These are phyloP conservation scores for Rhodotorula sp. DNA, from an alignment of 1,284 basidiomycete genomes.

Conservation along the genomic window DNA sequence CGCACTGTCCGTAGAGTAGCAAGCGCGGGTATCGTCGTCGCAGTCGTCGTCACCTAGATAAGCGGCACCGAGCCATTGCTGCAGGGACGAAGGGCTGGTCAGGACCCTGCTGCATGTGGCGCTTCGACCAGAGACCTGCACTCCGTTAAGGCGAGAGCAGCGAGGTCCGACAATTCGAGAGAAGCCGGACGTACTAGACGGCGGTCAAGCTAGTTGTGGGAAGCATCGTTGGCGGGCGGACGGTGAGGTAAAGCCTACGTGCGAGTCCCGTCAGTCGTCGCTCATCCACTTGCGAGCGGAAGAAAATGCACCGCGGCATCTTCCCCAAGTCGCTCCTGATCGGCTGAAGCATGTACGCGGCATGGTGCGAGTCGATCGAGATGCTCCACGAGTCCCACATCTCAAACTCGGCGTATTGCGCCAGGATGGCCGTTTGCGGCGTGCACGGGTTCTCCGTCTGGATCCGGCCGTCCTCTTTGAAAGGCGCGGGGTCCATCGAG, in stretches of 20 bases:
- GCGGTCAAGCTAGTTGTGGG: constrained; percentile 36
- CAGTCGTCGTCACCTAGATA: background rate
- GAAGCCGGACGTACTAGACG: constrained; percentile 14
- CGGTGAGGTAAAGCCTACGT: constrained; percentile 33
- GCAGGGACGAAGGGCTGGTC: background rate
- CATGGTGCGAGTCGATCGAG: constrained; percentile 60
- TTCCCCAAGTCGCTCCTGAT: constrained; percentile 64
- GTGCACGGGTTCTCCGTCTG: constrained; percentile 89
- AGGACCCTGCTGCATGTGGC: background rate
- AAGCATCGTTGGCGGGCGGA: constrained; percentile 42
- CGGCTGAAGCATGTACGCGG: constrained; percentile 64
- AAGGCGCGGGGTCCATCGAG: constrained; percentile 55
- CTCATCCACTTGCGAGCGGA: too few relatives aligned
- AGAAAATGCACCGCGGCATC: constrained; percentile 37
- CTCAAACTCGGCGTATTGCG: constrained; percentile 63
- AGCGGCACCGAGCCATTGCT: constrained; percentile 13
- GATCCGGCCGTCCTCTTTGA: constrained; percentile 76
- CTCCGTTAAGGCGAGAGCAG: background rate
- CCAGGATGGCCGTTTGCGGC: constrained; percentile 78
- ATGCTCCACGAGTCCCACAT: constrained; percentile 63
- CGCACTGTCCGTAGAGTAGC: constrained; percentile 2
- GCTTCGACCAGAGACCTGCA: too few relatives aligned
- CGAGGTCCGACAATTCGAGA: background rate
- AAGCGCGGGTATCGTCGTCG: too few relatives aligned
- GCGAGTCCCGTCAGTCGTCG: background rate